phyloP scores from a whole-genome alignment of 768 basidiomycete species.

The Baorangia bicolor region DNA sequence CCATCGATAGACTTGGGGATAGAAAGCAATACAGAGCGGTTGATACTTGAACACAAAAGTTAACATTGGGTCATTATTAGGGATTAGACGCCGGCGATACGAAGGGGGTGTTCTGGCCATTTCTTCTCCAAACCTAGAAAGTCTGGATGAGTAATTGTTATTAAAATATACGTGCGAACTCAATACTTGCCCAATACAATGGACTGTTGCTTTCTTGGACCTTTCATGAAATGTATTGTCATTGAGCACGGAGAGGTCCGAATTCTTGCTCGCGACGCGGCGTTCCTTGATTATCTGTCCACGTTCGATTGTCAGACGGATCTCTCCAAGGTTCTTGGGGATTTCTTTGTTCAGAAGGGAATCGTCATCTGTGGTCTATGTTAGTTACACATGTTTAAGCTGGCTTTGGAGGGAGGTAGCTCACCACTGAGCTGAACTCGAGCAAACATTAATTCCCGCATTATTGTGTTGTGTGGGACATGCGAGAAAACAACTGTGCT shows the following conservation, averaged over 20 bases:
- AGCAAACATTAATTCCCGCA: constrained; percentile 15
- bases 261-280: rapidly evolving
- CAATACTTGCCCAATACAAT: constrained; percentile 17
- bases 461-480: neutral
- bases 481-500: neutral
- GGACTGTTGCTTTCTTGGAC: constrained; percentile 21
- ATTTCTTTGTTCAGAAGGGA: constrained; percentile 7
- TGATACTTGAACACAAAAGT: constrained; percentile 22
- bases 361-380: constrained; percentile 19
- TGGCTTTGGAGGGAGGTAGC: neutral
- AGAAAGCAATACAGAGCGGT: constrained; percentile 12
- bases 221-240: constrained; percentile 19
- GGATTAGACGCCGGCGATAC: neutral
- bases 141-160: neutral
- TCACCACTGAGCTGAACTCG: constrained; percentile 19
- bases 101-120: rapidly evolving
- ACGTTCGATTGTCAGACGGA: neutral
- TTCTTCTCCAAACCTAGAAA: constrained; percentile 13
- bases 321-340: constrained; percentile 17
- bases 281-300: neutral
- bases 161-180: neutral
- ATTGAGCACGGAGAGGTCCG: too few species aligned
- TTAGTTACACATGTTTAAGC: neutral
- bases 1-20: neutral
- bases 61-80: constrained; percentile 3